Evolutionary conservation across 495 filamentous ascomycete genomes (phyloP).

Genomic region (Xylaria sp.): DNA sequence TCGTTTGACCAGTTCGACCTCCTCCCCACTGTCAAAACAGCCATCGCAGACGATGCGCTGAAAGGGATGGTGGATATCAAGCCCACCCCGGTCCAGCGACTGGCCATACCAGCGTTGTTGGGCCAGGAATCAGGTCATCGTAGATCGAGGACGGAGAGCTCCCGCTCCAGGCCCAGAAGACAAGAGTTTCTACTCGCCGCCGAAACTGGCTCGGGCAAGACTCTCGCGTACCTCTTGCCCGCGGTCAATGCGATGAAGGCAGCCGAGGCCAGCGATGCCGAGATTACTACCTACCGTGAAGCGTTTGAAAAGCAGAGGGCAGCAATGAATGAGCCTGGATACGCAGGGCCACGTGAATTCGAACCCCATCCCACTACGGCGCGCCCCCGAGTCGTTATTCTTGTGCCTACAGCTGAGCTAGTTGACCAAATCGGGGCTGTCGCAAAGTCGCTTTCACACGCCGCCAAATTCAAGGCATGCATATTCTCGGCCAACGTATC

Average conservation of each 20-base stretch:
- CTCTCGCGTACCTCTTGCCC: constrained; percentile 87
- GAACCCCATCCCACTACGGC: constrained; percentile 74
- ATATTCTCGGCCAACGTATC: constrained; percentile 78
- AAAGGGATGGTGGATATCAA: constrained; percentile 71
- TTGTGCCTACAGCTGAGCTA: constrained; percentile 93
- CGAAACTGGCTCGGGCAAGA: constrained; percentile 97
- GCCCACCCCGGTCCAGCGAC: constrained; percentile 86
- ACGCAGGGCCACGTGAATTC: constrained; percentile 61
- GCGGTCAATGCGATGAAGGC: constrained; percentile 82
- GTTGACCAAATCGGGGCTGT: constrained; percentile 84
- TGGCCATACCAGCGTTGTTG: constrained; percentile 83
- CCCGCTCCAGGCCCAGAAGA: constrained; percentile 45
- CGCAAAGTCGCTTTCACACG: constrained; percentile 81
- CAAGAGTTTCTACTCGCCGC: constrained; percentile 88
- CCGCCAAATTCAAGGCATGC: constrained; percentile 80
- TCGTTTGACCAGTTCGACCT: constrained; percentile 83
- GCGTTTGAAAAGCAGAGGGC: constrained; percentile 52
- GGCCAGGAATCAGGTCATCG: constrained; percentile 46
- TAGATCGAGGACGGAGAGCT: constrained; percentile 24
- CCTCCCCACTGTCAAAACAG: constrained; percentile 73
- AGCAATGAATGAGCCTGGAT: constrained; percentile 57
- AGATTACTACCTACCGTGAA: constrained; percentile 59
- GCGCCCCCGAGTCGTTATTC: constrained; percentile 81
- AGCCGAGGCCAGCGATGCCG: constrained; percentile 69
- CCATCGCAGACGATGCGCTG: constrained; percentile 73